Base-by-base conservation (phyloP, 1,139 yeast species). In the Kurtzmaniella quercitrusa region DNA sequence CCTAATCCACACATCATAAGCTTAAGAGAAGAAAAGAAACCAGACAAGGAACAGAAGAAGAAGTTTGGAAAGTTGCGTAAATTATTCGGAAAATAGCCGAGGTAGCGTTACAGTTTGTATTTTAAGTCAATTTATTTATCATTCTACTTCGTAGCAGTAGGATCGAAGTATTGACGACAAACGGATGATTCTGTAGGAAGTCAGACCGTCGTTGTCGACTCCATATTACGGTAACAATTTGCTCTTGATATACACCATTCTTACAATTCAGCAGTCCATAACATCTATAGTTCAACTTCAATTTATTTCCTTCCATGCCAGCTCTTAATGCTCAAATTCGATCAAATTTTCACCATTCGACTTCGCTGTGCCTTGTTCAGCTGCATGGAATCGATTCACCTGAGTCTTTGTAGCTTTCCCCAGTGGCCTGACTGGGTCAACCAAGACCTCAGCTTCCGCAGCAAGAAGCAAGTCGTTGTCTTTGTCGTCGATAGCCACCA, bases 31-130 rank as follows among this genome's bases (percentile, higher is more conserved):
- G 54, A 33, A 29, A 38, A 24, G 31, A 44, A 50, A 56, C 47
- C 5, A 59, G 54, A 15, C 5, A 27, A 27, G 31, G 65, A 65
- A 44, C 77, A 77, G 64, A 68, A 66, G 51, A 70, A 66, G 49
- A 64, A 74, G 17, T 73, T 81, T 51, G 77, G 80, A 19, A 81
- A 79, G 55, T 66, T 83, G 45, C 79, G 80, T 55, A 82, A 79
- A 56, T 57, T 83, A 39, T 83, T 83, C 58, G 85, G 86, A 3
- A 73, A 73, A 54, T 55, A 50, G 14, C 10, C 10, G 43, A 36
- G 21, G 14, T 24, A 31, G 31, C 11, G 34, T 27, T 7, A 7
- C 4, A 7, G 12, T 27, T 27, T 27, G 31, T 27, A 27, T 27
- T 27, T 27, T 11, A 27, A 27, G 5, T 27, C 14, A 27, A 10